A percentile compares a stretch with the other conserved stretches of the same genome.
phyloP scores from a whole-genome alignment of 441 rosid genomes.

The Capsella rubella region DNA sequence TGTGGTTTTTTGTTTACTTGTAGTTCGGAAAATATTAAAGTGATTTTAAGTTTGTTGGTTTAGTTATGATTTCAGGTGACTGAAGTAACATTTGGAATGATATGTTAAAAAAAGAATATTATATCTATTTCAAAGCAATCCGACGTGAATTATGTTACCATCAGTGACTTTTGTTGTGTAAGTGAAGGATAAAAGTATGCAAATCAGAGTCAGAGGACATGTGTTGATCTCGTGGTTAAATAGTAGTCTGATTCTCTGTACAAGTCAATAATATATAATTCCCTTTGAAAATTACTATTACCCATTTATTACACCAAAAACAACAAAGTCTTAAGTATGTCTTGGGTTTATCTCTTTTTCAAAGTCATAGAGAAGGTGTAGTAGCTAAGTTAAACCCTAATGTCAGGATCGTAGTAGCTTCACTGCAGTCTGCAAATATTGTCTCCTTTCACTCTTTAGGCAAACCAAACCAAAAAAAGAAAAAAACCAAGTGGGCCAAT shows the following conservation, averaged over 20 bases:
- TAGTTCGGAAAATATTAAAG: not conserved
- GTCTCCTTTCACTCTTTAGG: conserved; percentile 33
- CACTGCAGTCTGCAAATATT: conserved; percentile 29
- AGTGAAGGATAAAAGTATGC: conserved; percentile 20
- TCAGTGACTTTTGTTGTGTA: not conserved
- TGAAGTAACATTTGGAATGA: not conserved
- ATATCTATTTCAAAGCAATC: not conserved
- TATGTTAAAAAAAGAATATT: not conserved
- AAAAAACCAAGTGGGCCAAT: conserved; percentile 32
- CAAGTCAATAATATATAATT: not conserved
- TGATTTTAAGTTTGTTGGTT: not conserved
- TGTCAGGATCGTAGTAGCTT: conserved; percentile 36
- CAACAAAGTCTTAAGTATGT: not conserved
- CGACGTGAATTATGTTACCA: not conserved
- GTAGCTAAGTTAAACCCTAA: conserved; percentile 30
- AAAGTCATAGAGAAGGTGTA: conserved; percentile 14
- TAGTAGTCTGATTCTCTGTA: not conserved
- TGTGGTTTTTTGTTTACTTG: not conserved
- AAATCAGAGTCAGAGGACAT: conserved; percentile 26
- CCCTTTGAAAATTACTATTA: conserved; percentile 13
- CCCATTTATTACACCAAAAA: conserved; percentile 32
- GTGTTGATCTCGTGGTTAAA: conserved; percentile 37
- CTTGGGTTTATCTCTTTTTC: not conserved
- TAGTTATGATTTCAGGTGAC: conserved; percentile 9
- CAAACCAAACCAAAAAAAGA: no score